A percentile compares a stretch with the other conserved stretches of the same genome.
Conservation (phyloP, 106 monocot genomes). For the Dendrobium chrysotoxum region DNA sequence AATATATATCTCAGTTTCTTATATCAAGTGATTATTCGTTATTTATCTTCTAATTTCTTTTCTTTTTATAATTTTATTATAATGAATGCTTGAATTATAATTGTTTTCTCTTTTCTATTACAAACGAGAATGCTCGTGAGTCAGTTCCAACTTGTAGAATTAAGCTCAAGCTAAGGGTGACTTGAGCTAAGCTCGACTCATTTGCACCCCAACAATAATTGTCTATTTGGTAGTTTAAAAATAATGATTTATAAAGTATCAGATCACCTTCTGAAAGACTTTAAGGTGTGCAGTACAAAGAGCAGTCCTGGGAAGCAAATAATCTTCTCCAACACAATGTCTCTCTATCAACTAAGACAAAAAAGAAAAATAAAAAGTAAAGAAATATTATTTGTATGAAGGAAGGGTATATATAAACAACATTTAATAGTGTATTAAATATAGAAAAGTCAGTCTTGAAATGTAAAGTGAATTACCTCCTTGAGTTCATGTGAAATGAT, state of each 20-base stretch:
- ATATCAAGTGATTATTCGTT: no score
- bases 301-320: not conserved
- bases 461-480: constrained; percentile 16
- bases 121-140: no score
- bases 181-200: no score
- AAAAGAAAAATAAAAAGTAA: not conserved
- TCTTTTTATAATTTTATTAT: no score
- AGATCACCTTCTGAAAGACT: not conserved
- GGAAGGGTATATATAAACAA: not conserved
- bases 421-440: not conserved
- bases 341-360: not conserved
- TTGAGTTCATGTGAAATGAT: constrained; percentile 41
- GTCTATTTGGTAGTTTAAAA: not conserved
- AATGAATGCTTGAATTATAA: no score
- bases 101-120: no score
- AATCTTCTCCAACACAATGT: not conserved
- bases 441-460: not conserved
- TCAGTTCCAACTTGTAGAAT: no score
- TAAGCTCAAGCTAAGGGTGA: no score
- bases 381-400: not conserved
- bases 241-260: not conserved
- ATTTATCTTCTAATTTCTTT: no score
- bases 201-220: no score
- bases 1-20: no score
- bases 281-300: not conserved